Percentiles rank a stretch among this genome's conserved stretches.
Evolutionary conservation across 2,329 filamentous ascomycete genomes (phyloP).

Genomic region (Onygenales sp.): DNA sequence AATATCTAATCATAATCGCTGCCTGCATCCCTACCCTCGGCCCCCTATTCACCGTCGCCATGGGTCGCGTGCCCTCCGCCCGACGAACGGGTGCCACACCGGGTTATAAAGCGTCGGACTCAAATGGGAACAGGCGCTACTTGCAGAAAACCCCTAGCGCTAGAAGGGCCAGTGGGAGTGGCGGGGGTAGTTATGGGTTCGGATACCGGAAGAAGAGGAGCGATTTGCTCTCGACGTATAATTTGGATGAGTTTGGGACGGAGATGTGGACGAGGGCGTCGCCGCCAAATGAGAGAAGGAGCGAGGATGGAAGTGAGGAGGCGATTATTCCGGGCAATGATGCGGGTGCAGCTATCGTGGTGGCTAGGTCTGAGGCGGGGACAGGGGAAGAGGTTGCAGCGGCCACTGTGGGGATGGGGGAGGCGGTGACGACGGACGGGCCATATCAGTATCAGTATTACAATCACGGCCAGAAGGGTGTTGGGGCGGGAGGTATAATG

Average conservation of each 20-base stretch:
- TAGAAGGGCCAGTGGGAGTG: background rate
- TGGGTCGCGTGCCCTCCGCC: background rate
- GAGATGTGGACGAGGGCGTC: background rate
- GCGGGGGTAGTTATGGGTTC: background rate
- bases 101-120: background rate
- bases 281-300: background rate
- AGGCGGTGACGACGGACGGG: background rate
- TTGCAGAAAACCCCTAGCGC: background rate
- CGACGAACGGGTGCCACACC: background rate
- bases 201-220: background rate
- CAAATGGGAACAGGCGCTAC: background rate
- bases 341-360: background rate
- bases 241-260: background rate
- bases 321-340: background rate
- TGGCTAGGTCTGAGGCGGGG: background rate
- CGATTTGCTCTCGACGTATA: background rate
- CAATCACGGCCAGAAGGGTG: too few species aligned
- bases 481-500: conserved; percentile 2
- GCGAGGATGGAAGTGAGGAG: background rate
- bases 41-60: conserved; percentile 2
- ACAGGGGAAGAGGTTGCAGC: background rate
- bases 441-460: too few species aligned
- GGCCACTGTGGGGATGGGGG: background rate
- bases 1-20: conserved; percentile 11
- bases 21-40: conserved; percentile 8